Evolutionary conservation across 306 rosid species (phyloP).

Genomic region (Betula pendula): DNA sequence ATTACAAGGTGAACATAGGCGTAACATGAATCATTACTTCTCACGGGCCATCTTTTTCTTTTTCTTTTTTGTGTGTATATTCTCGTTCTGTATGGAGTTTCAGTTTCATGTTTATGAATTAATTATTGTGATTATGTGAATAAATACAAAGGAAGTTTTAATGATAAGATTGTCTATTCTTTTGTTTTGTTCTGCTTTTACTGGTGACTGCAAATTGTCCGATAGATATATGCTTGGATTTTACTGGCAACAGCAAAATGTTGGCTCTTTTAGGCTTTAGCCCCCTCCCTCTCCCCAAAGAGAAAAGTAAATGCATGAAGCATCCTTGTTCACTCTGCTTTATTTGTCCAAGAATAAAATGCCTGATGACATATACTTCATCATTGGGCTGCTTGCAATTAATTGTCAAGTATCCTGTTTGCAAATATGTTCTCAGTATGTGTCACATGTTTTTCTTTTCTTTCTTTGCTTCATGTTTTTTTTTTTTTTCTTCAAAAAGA

Average conservation of each 20-base stretch:
- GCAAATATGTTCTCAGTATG: neutral
- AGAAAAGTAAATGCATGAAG: neutral
- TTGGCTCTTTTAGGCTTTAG: neutral
- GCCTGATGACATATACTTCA: no score
- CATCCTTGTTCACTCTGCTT: neutral
- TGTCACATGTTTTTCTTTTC: neutral
- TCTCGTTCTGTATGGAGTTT: conserved; percentile 32
- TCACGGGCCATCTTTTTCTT: no score
- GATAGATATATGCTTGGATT: neutral
- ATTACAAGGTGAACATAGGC: no score
- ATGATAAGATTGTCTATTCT: neutral
- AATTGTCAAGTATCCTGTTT: neutral
- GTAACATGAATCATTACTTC: no score
- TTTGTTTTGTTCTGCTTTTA: neutral
- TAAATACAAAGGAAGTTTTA: conserved; percentile 38
- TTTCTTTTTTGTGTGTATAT: conserved; percentile 57
- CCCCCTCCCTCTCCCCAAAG: neutral
- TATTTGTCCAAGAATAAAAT: no score
- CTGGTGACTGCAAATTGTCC: conserved; percentile 15
- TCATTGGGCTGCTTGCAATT: neutral
- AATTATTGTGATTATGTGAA: conserved; percentile 32
- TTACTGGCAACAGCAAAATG: no score
- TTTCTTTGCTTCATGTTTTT: no score
- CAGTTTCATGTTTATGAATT: conserved; percentile 39
- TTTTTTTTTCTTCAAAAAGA: neutral